Evolutionary conservation across 2,329 filamentous ascomycete species (phyloP).

Genomic region (Zalaria sp.): DNA sequence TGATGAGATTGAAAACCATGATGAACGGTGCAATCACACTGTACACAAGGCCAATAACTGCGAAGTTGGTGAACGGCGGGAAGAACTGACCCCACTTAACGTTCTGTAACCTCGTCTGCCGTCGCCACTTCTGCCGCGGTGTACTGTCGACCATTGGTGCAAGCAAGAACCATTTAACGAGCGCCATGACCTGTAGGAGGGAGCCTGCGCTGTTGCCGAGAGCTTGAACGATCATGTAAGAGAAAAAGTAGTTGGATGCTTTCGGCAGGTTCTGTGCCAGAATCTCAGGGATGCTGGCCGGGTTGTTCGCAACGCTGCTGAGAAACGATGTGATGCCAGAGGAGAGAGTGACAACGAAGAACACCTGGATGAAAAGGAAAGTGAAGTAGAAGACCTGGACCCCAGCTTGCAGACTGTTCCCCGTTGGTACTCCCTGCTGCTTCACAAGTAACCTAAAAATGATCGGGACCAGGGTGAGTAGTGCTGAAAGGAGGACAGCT

Average conservation of each 20-base stretch:
- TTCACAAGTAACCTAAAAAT: constrained; percentile 60
- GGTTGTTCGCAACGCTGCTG: constrained; percentile 48
- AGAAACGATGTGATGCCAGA: constrained; percentile 57
- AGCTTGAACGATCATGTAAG: constrained; percentile 92
- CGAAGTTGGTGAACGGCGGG: constrained; percentile 91
- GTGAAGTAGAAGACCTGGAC: constrained; percentile 88
- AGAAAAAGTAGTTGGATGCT: constrained; percentile 94
- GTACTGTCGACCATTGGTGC: constrained; percentile 62
- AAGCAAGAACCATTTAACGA: constrained; percentile 66
- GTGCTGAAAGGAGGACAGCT: constrained; percentile 57
- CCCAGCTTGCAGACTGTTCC: constrained; percentile 62
- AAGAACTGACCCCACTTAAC: constrained; percentile 91
- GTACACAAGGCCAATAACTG: constrained; percentile 78
- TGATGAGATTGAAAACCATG: constrained; percentile 82
- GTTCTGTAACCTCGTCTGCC: constrained; percentile 63
- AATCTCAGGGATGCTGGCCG: constrained; percentile 52
- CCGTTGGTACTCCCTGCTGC: constrained; percentile 70
- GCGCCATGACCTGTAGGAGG: constrained; percentile 65
- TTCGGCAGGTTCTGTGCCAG: constrained; percentile 70
- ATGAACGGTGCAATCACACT: constrained; percentile 81
- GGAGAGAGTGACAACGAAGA: constrained; percentile 80
- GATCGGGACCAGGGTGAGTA: constrained; percentile 70
- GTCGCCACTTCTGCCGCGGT: constrained; percentile 64
- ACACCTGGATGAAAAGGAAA: constrained; percentile 90
- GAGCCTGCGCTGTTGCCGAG: constrained; percentile 83